Evolutionary conservation across 2,329 filamentous ascomycete genomes (phyloP).

Genomic region (Xylariaceae sp.): DNA sequence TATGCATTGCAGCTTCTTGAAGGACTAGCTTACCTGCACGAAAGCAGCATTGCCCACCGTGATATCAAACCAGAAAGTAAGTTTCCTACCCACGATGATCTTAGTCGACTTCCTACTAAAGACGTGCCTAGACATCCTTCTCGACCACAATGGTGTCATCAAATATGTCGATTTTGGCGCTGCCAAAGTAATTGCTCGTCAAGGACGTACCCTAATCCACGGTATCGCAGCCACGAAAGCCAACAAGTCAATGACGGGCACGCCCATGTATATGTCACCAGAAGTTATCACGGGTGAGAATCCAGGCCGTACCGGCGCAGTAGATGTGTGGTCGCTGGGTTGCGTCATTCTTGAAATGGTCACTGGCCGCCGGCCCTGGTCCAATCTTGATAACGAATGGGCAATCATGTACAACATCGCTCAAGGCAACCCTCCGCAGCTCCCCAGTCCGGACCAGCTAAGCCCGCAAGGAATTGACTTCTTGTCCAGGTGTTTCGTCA

Average conservation of each 20-base stretch:
- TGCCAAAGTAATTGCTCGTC: slow-evolving; percentile 92
- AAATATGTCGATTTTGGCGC: slow-evolving; percentile 99
- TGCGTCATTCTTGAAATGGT: slow-evolving; percentile 98
- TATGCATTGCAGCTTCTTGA: slow-evolving; percentile 94
- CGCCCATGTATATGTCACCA: slow-evolving; percentile 99
- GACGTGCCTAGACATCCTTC: slow-evolving; percentile 72
- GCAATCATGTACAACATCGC: slow-evolving; percentile 99
- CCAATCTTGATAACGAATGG: slow-evolving; percentile 96
- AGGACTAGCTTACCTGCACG: slow-evolving; percentile 90
- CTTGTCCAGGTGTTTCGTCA: slow-evolving; percentile 80
- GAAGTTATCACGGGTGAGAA: slow-evolving; percentile 94
- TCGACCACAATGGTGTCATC: slow-evolving; percentile 97
- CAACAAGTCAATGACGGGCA: slow-evolving; percentile 94
- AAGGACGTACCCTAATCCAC: slow-evolving; percentile 81
- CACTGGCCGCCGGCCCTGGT: slow-evolving; percentile 92
- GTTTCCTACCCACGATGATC: slow-evolving; percentile 40
- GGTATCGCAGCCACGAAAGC: slow-evolving; percentile 63
- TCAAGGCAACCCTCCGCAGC: slow-evolving; percentile 87
- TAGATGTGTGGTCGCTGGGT: slow-evolving; percentile 94
- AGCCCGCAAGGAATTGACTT: slow-evolving; percentile 87
- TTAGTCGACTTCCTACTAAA: slow-evolving; percentile 29
- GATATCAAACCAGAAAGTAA: slow-evolving; percentile 97
- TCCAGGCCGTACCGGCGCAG: slow-evolving; percentile 78
- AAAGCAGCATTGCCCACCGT: slow-evolving; percentile 88
- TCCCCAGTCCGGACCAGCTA: slow-evolving; percentile 82